Evolutionary conservation across 306 rosid genomes (phyloP), one percentile per base, ranked within the genome.

Genomic region (Quercus suber): DNA sequence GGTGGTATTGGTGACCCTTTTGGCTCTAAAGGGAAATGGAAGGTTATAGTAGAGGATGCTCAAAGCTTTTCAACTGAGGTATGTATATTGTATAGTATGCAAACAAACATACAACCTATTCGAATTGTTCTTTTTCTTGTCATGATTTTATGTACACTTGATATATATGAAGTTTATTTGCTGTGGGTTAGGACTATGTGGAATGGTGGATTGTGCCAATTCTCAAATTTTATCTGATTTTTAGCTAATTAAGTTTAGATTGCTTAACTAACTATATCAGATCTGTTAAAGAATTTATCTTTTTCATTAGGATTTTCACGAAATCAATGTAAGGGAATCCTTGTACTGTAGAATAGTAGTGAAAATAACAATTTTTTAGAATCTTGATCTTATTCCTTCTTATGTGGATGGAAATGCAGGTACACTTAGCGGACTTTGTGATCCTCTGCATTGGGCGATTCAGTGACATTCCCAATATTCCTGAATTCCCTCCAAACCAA

Each of bases 381-480:
- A 41, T 41, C 45, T 41, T 41, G 45, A 41, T 41, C 0, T 41
- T 41, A 41, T 8, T 41, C 45, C 9, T 89, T 45, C 52, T 49
- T 49, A 49, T 49, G 53, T 10, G 53, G 5, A 20, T 31, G 52
- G 0, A 19, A 28, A 59, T 71, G 76, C 81, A 90, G 92, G 86
- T 74, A 6, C 71, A 87, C 5, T 17, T 55, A 6, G 88, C 90
- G 52, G 93, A 90, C 76, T 92, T 92, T 69, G 85, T 87, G 80
- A 77, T 92, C 55, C 89, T 92, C 12, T 92, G 94, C 89, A 65
- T 89, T 2, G 97, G 94, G 14, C 75, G 93, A 64, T 91, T 91
- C 84, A 89, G 92, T 67, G 94, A 82, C 27, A 79, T 91, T 55
- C 97, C 97, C 8, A 80, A 89, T 74, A 85, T 91, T 43, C 97